Percentiles rank a stretch among this genome's conserved stretches.
Conservation (phyloP, 441 rosid genomes). For the Euphorbia celastroides region DNA sequence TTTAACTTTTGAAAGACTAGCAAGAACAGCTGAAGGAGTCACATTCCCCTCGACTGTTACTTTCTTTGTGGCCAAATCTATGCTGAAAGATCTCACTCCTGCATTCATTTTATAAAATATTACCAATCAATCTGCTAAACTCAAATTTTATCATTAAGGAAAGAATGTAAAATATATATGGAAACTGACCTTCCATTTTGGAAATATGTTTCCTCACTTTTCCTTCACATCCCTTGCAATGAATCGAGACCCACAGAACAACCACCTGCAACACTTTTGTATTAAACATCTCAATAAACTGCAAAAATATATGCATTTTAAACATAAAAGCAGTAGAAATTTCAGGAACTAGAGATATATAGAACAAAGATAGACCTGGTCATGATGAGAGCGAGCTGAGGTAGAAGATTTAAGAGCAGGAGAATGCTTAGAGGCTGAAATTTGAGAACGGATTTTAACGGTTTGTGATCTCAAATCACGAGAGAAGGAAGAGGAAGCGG, state of each 20-base stretch:
- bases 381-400: slow-evolving; percentile 35
- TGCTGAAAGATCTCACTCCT: slow-evolving; percentile 86
- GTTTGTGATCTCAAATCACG: too few species aligned
- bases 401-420: slow-evolving; percentile 42
- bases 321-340: too few species aligned
- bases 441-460: too few species aligned
- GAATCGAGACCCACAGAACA: slow-evolving; percentile 81
- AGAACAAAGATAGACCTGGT: slow-evolving; percentile 53
- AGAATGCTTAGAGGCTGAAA: slow-evolving; percentile 33
- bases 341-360: too few species aligned
- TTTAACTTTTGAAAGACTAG: slow-evolving; percentile 72
- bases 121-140: too few species aligned
- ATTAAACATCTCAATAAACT: too few species aligned
- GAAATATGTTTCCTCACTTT: slow-evolving; percentile 85
- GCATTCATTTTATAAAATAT: slow-evolving; percentile 11
- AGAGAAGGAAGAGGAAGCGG: background rate
- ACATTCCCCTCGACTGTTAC: slow-evolving; percentile 79
- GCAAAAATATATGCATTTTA: too few species aligned
- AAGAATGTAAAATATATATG: too few species aligned
- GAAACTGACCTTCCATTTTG: slow-evolving; percentile 78
- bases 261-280: too few species aligned
- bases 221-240: slow-evolving; percentile 97
- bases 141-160: too few species aligned
- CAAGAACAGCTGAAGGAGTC: slow-evolving; percentile 60
- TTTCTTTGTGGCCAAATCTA: slow-evolving; percentile 75